A percentile compares a stretch with the other conserved stretches of the same genome.
Evolutionary conservation across 2,329 filamentous ascomycete species (phyloP).

Genomic region (Calonectria pauciramosa): DNA sequence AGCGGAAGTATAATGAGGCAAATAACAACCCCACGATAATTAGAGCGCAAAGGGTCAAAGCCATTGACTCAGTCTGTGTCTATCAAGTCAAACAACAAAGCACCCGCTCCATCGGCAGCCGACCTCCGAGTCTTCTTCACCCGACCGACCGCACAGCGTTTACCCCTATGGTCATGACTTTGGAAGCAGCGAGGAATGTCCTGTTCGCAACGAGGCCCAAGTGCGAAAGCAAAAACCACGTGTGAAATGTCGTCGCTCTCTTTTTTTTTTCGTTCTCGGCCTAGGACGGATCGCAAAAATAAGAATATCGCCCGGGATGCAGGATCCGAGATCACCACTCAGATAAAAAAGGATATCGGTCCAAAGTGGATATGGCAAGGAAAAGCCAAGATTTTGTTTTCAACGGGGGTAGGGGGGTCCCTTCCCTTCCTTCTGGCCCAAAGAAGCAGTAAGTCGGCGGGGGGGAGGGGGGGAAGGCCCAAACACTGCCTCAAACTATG

Average conservation of each 20-base stretch:
- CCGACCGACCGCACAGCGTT: not conserved
- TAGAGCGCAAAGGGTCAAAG: not conserved
- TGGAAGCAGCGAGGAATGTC: not conserved
- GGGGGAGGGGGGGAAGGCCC: not conserved
- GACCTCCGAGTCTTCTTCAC: not conserved
- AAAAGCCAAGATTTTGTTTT: not conserved
- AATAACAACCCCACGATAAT: not conserved
- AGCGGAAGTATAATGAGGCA: not conserved
- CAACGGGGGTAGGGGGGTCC: not conserved
- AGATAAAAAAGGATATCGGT: slow-evolving; percentile 1
- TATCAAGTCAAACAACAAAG: not conserved
- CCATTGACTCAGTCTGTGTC: not conserved
- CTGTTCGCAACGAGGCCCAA: not conserved
- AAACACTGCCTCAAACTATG: slow-evolving; percentile 31
- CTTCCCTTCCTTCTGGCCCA: not conserved
- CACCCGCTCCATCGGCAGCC: not conserved
- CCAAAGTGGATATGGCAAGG: not conserved
- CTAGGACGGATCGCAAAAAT: not conserved
- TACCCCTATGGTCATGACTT: not conserved
- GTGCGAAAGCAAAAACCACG: not conserved
- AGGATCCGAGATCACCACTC: not conserved
- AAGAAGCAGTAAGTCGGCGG: not conserved
- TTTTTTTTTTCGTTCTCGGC: not conserved
- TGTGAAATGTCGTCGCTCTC: not conserved
- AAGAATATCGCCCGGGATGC: not conserved